Base-by-base conservation (phyloP, 1,284 basidiomycete genomes). In the Cutaneotrichosporon sp. region DNA sequence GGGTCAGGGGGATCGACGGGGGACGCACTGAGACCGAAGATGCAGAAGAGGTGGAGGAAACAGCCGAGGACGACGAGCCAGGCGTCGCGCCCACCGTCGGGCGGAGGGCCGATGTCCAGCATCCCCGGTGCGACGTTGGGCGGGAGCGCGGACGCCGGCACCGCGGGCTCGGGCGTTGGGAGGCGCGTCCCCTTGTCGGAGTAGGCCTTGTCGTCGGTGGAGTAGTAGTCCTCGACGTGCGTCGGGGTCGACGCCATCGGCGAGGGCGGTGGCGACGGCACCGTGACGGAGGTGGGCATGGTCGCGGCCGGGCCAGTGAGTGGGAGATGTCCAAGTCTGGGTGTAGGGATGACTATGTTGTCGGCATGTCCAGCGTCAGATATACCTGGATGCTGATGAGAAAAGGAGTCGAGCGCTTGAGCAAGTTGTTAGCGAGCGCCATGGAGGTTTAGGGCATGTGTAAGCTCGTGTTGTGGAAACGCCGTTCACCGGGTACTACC, bases 1-100 rank as follows among this genome's bases (percentile, higher is more conserved):
- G 10, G 11, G 53, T 57, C 34, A 60, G 54, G 25, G 14, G 13
- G 73, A 73, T 53, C 72, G 70, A 11, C 57, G 58, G 38, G 71
- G 58, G 22, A 65, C 69, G 46, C 33, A 70, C 69, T 54, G n/a
- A 72, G 58, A 0, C 70, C 70, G 46, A 72, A 70, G 8, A 67
- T 56, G 10, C 68, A 68, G 59, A 72, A 72, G 29, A 68, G 59
- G 18, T 69, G 66, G 6, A 72, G 59, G 51, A 67, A 70, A 10
- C 66, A 63, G 1, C 67, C 68, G 16, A 67, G 51, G 13, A 72
- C 62, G 22, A 66, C 65, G 16, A 66, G 60, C 70, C 70, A 72
- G 3, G 70, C 70, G 24, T 69, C 63, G 18, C 56, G 47, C 4
- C 70, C 70, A 3, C 70, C 70, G 50, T 72, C 70, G 5, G 70